phyloP scores from a whole-genome alignment of 2,329 filamentous ascomycete genomes.

The Penicillium sp. region DNA sequence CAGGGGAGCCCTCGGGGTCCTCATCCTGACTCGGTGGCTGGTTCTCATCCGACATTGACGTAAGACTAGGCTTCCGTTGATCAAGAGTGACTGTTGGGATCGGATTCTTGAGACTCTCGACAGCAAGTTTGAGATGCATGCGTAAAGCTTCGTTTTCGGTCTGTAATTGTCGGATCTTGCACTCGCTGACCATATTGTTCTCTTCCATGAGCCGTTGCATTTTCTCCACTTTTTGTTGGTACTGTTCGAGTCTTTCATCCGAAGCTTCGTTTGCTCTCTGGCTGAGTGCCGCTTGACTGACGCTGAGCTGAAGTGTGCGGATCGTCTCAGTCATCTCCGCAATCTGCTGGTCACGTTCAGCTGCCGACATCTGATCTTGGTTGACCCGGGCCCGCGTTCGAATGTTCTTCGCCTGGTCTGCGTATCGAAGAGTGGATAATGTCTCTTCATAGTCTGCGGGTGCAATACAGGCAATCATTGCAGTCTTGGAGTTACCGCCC shows the following conservation, averaged over 20 bases:
- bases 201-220: constrained; percentile 98
- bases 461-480: constrained; percentile 98
- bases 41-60: constrained; percentile 58
- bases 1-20: constrained; percentile 31
- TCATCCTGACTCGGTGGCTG: constrained; percentile 52
- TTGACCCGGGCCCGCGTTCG: constrained; percentile 93
- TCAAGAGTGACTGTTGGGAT: constrained; percentile 60
- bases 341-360: constrained; percentile 93
- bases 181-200: constrained; percentile 82
- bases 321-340: constrained; percentile 95
- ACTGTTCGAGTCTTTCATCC: constrained; percentile 87
- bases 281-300: constrained; percentile 66
- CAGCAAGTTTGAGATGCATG: constrained; percentile 81
- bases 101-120: constrained; percentile 86
- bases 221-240: constrained; percentile 82
- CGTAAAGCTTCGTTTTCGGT: constrained; percentile 89
- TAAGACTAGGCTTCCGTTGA: constrained; percentile 37
- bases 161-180: constrained; percentile 86
- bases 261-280: constrained; percentile 71
- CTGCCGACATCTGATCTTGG: constrained; percentile 88
- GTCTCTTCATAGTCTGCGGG: constrained; percentile 97
- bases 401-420: constrained; percentile 96
- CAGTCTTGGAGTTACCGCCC: constrained; percentile 95
- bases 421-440: constrained; percentile 90
- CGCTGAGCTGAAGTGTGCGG: constrained; percentile 74